These are phyloP conservation scores for Dacryopinax spathularia DNA, from an alignment of 768 basidiomycete genomes.

Conservation along the genomic window DNA sequence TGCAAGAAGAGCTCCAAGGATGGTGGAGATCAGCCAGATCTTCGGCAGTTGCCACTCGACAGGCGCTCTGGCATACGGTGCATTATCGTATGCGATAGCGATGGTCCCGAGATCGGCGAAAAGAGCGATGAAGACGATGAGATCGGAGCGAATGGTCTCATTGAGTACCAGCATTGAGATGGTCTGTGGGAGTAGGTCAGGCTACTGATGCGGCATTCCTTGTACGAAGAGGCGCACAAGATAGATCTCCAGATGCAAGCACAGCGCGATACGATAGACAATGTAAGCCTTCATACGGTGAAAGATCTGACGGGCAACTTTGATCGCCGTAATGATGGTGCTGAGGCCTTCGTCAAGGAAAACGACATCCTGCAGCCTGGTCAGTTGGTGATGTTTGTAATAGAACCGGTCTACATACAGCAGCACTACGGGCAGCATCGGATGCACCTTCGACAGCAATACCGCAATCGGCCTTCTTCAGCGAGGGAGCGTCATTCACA, in stretches of 20 bases:
- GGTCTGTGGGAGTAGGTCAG: constrained; percentile 14
- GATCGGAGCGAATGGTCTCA: constrained; percentile 35
- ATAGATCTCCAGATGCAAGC: constrained; percentile 36
- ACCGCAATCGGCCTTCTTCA: constrained; percentile 22
- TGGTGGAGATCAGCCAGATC: constrained; percentile 34
- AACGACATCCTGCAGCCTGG: neutral
- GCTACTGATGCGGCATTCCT: neutral
- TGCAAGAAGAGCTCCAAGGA: constrained; percentile 21
- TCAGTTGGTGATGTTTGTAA: constrained; percentile 16
- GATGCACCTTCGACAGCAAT: constrained; percentile 33
- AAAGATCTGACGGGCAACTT: constrained; percentile 37
- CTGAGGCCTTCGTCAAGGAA: too few species aligned
- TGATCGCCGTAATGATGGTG: constrained; percentile 32
- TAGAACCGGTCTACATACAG: constrained; percentile 23
- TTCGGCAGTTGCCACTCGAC: constrained; percentile 40
- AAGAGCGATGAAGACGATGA: constrained; percentile 34
- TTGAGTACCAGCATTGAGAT: constrained; percentile 34
- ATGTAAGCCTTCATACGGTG: constrained; percentile 34
- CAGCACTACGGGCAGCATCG: constrained; percentile 30
- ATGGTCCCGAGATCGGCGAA: constrained; percentile 36
- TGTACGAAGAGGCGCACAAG: constrained; percentile 16
- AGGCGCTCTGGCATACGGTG: constrained; percentile 27
- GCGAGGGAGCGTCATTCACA: constrained; percentile 7
- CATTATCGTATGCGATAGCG: constrained; percentile 36
- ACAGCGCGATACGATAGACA: constrained; percentile 35